Percentiles rank a stretch among this genome's conserved stretches.
phyloP scores from a whole-genome alignment of 495 filamentous ascomycete species.

The Arthonia radiata region DNA sequence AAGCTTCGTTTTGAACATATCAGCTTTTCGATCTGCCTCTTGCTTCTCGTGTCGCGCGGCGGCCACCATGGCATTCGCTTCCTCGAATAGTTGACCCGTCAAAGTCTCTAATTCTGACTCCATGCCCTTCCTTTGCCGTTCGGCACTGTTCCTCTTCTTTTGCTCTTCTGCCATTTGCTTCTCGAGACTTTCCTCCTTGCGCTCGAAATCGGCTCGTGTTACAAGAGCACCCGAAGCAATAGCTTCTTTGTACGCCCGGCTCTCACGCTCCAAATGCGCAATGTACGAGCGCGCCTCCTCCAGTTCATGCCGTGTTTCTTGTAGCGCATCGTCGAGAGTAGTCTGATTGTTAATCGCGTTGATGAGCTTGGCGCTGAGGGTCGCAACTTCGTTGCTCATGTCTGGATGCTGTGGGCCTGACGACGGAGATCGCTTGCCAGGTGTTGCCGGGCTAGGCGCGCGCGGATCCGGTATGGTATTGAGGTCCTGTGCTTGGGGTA shows the following conservation, averaged over 20 bases:
- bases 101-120: constrained; percentile 70
- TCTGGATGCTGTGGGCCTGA: constrained; percentile 36
- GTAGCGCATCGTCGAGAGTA: constrained; percentile 65
- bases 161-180: constrained; percentile 39
- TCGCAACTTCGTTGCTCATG: constrained; percentile 66
- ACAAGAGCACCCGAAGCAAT: constrained; percentile 49
- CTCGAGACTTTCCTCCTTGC: constrained; percentile 43
- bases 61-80: constrained; percentile 43
- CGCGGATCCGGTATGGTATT: constrained; percentile 4
- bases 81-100: constrained; percentile 77
- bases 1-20: constrained; percentile 53
- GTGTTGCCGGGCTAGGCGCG: constrained; percentile 2
- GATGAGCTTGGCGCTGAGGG: constrained; percentile 82
- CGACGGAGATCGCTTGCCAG: not conserved
- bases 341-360: constrained; percentile 96
- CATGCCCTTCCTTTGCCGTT: constrained; percentile 48
- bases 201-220: constrained; percentile 37
- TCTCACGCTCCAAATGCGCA: constrained; percentile 37
- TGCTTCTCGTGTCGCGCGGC: constrained; percentile 18
- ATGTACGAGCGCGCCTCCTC: constrained; percentile 47
- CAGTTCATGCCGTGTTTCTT: constrained; percentile 58
- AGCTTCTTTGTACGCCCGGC: constrained; percentile 44
- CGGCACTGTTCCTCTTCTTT: constrained; percentile 27
- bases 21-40: constrained; percentile 53
- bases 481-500: too few relatives aligned